These are phyloP conservation scores for Leptographium flavum DNA, from an alignment of 2,329 filamentous ascomycete genomes.

Conservation along the genomic window DNA sequence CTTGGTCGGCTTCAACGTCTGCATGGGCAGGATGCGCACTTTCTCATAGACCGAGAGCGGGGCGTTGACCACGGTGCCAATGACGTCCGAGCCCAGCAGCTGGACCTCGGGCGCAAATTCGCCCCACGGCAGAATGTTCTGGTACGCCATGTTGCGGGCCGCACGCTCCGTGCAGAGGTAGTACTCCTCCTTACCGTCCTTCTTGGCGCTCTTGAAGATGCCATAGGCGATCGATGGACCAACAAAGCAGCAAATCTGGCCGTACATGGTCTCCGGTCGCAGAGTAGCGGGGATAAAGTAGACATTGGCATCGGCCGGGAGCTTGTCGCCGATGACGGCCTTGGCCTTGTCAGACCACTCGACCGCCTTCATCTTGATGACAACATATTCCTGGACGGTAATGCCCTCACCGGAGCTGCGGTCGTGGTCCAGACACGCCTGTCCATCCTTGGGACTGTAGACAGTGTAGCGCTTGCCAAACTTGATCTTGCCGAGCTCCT, in stretches of 20 bases:
- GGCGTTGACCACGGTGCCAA: conserved; percentile 81
- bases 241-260: conserved; percentile 91
- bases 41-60: conserved; percentile 76
- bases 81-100: conserved; percentile 60
- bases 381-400: conserved; percentile 82
- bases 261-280: conserved; percentile 95
- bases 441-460: conserved; percentile 59
- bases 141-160: conserved; percentile 94
- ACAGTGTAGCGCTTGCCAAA: conserved; percentile 48
- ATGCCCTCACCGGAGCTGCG: conserved; percentile 68
- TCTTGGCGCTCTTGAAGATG: conserved; percentile 54
- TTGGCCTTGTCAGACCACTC: conserved; percentile 74
- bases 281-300: conserved; percentile 88
- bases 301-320: conserved; percentile 65
- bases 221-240: conserved; percentile 83
- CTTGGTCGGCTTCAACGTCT: conserved; percentile 80
- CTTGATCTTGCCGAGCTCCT: conserved; percentile 82
- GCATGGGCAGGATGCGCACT: conserved; percentile 88
- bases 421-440: conserved; percentile 82
- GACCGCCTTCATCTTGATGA: conserved; percentile 77
- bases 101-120: conserved; percentile 52
- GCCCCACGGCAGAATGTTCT: conserved; percentile 68
- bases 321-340: conserved; percentile 57
- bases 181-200: conserved; percentile 51
- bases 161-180: conserved; percentile 43